phyloP scores from a whole-genome alignment of 352 stramenopile genomes.

The Pythium aquatile region DNA sequence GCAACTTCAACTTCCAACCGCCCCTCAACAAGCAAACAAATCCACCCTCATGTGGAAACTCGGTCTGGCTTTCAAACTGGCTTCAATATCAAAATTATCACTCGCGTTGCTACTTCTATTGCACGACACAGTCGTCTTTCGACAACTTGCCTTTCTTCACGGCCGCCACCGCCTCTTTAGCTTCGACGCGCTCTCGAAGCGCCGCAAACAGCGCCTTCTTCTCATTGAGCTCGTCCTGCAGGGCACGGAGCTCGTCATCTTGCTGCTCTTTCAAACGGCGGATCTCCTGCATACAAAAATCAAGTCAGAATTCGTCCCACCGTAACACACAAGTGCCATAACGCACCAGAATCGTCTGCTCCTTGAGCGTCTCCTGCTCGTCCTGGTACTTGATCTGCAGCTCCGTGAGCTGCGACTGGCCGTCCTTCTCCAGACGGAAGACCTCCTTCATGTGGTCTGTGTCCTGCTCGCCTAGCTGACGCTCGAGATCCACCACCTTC shows the following conservation, averaged over 20 bases:
- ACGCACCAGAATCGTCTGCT: conserved; percentile 49
- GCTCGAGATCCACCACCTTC: conserved; percentile 64
- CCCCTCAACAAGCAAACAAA: neutral
- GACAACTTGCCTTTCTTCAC: conserved; percentile 37
- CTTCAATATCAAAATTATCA: conserved; percentile 4
- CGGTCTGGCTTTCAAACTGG: neutral
- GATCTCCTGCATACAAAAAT: conserved; percentile 43
- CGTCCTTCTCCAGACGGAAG: conserved; percentile 59
- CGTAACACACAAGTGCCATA: neutral
- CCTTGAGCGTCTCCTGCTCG: conserved; percentile 61
- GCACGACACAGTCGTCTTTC: conserved; percentile 61
- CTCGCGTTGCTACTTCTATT: conserved; percentile 27
- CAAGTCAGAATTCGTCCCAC: conserved; percentile 11
- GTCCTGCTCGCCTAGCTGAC: conserved; percentile 59
- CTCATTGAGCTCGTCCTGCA: conserved; percentile 53
- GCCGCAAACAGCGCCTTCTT: conserved; percentile 44
- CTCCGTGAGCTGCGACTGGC: conserved; percentile 40
- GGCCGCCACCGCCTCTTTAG: conserved; percentile 41
- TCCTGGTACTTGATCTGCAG: conserved; percentile 47
- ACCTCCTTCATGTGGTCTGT: conserved; percentile 64
- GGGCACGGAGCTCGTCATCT: conserved; percentile 44
- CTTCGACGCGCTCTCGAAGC: conserved; percentile 54
- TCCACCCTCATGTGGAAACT: conserved; percentile 9
- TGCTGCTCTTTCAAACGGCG: conserved; percentile 55
- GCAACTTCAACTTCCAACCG: conserved; percentile 31